Percentiles rank a stretch among this genome's conserved stretches.
Evolutionary conservation across 2,329 filamentous ascomycete genomes (phyloP).

Genomic region (Periconia digitata): DNA sequence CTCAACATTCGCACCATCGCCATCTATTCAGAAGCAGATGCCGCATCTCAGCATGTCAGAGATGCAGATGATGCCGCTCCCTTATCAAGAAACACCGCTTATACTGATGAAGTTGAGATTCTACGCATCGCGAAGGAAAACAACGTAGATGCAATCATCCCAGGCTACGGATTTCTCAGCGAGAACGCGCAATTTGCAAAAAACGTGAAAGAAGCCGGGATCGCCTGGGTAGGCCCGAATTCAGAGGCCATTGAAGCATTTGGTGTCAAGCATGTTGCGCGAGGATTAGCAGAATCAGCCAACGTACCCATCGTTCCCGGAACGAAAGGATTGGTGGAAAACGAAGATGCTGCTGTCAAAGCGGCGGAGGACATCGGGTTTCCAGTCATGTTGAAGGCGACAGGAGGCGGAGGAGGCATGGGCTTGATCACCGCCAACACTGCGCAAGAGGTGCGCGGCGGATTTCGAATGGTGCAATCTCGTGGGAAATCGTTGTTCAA

Average conservation of each 20-base stretch:
- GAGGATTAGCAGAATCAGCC: conserved; percentile 55
- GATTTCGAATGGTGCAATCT: conserved; percentile 71
- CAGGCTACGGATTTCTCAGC: conserved; percentile 68
- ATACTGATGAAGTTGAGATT: conserved; percentile 52
- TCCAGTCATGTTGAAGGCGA: conserved; percentile 66
- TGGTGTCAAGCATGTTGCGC: conserved; percentile 61
- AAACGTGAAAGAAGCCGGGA: conserved; percentile 54
- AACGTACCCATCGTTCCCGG: conserved; percentile 59
- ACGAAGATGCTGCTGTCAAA: conserved; percentile 50
- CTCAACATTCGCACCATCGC: conserved; percentile 56
- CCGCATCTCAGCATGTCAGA: conserved; percentile 56
- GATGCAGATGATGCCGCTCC: conserved; percentile 57
- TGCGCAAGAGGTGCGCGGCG: conserved; percentile 68
- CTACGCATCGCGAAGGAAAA: conserved; percentile 55
- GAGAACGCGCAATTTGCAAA: conserved; percentile 65
- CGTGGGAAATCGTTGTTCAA: conserved; percentile 80
- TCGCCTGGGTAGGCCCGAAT: conserved; percentile 63
- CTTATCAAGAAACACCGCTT: conserved; percentile 53
- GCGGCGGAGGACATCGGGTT: conserved; percentile 51
- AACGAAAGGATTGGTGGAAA: conserved; percentile 51
- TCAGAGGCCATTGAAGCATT: conserved; percentile 57
- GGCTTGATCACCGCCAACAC: conserved; percentile 75
- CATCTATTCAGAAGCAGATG: conserved; percentile 61
- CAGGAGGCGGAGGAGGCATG: conserved; percentile 68
- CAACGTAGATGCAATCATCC: conserved; percentile 61